These are phyloP conservation scores for Phytophthora lateralis DNA, from an alignment of 352 stramenopile genomes.

Conservation along the genomic window DNA sequence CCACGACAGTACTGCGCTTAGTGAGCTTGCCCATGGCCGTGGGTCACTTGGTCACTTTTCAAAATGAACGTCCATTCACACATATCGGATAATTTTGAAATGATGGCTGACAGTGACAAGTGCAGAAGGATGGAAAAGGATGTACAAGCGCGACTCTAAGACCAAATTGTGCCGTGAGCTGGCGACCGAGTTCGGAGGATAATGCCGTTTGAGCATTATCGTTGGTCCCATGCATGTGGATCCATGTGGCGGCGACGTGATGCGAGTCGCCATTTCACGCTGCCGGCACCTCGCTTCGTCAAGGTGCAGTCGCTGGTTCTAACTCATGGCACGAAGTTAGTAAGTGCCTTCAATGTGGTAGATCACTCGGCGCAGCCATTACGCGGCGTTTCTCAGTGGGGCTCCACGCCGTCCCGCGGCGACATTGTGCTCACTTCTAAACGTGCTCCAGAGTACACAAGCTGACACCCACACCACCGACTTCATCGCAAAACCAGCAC, in stretches of 20 bases:
- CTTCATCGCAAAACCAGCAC: neutral
- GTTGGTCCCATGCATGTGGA: too few species aligned
- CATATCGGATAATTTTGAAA: neutral
- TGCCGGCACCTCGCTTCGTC: neutral
- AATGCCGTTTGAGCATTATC: too few species aligned
- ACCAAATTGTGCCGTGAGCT: too few species aligned
- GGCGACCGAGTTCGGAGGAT: too few species aligned
- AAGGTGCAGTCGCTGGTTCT: neutral
- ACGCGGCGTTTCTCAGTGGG: neutral
- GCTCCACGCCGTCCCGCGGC: neutral
- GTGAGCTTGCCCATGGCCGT: conserved; percentile 23
- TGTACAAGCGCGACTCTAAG: neutral
- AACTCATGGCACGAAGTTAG: neutral
- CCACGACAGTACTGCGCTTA: neutral
- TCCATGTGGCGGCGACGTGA: neutral
- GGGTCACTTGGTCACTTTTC: conserved; percentile 6
- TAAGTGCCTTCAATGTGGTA: neutral
- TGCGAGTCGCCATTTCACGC: neutral
- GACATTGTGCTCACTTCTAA: conserved; percentile 16
- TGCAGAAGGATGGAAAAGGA: neutral
- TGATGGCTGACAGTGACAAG: conserved; percentile 19
- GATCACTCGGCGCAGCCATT: neutral
- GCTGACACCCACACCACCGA: neutral
- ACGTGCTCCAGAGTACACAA: conserved; percentile 10
- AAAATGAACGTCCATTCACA: conserved; percentile 8